Conservation (phyloP, 345 rosid genomes). For the Eucalyptus grandis region DNA sequence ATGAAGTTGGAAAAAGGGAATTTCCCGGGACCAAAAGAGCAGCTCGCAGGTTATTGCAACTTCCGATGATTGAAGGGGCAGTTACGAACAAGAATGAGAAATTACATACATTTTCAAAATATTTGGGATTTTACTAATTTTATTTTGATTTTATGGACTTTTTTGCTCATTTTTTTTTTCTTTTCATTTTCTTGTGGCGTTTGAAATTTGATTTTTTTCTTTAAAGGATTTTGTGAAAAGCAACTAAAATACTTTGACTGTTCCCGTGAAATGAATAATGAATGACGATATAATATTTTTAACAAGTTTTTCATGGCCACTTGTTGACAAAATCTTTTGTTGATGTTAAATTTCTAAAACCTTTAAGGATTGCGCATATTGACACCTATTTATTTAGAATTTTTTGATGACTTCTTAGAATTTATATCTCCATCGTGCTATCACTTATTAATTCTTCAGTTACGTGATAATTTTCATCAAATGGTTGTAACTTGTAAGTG, state of each 20-base stretch:
- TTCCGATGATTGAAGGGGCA: background rate
- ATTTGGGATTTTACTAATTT: background rate
- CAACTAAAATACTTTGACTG: background rate
- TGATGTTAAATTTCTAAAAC: background rate
- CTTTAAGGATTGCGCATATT: background rate
- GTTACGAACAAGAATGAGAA: background rate
- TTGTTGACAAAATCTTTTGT: background rate
- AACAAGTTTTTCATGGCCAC: background rate
- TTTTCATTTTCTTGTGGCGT: background rate
- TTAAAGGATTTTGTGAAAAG: background rate
- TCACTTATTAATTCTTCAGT: background rate
- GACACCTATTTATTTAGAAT: background rate
- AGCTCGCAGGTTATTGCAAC: background rate
- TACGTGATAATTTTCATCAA: background rate
- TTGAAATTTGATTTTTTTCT: background rate
- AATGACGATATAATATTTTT: background rate
- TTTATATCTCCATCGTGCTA: background rate
- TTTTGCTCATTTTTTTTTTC: background rate
- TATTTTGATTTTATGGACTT: background rate
- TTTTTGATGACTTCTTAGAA: background rate
- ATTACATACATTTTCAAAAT: background rate
- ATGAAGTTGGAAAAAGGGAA: background rate
- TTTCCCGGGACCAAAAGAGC: background rate
- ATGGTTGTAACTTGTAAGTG: background rate
- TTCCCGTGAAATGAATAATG: background rate